Base-by-base conservation (phyloP, 345 rosid species). In the Eucalyptus globulus region DNA sequence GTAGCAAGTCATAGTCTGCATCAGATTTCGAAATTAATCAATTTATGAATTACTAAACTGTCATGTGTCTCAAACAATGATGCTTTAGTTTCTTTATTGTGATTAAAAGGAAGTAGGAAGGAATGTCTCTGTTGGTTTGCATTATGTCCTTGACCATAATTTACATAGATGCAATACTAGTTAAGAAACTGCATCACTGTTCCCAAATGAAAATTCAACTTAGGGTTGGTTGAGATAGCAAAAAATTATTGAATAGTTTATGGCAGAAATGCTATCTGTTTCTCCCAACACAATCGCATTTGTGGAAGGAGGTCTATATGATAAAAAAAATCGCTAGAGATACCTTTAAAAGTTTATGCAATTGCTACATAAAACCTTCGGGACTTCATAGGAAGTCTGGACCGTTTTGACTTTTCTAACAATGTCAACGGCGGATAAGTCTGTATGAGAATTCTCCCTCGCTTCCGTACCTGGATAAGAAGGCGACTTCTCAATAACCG, bases 401-500 rank as follows among this genome's bases (percentile, higher is more conserved):
- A 69, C 80, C 6, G 31, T 7, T 26, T 27, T 62, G 69, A 62
- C 14, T 62, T 62, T 62, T 62, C 69, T 27, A 27, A 13, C 69
- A 62, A 13, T 62, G 69, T 29, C 34, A 13, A 62, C 69, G 12
- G 24, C 37, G 24, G 43, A 69, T 16, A 31, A 31, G 80, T 69
- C 19, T 16, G 43, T 16, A 67, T 11, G 80, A 34, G 24, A 34
- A 16, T 37, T 31, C 34, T 67, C 80, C 37, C 22, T 67, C 17
- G 43, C 43, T 67, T 67, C 80, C 87, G 26, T 89, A 92, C 94
- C 93, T 43, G 93, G 91, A 88, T 90, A 88, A 62, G 89, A 49
- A 47, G 93, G 88, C 47, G 92, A 87, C 45, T 86, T 91, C 85
- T 89, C 89, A 26, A 93, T 90, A 31, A 92, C 89, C 9, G 88